Evolutionary conservation across 2,329 filamentous ascomycete genomes (phyloP).

Genomic region (Ceratocystis cubensis): DNA sequence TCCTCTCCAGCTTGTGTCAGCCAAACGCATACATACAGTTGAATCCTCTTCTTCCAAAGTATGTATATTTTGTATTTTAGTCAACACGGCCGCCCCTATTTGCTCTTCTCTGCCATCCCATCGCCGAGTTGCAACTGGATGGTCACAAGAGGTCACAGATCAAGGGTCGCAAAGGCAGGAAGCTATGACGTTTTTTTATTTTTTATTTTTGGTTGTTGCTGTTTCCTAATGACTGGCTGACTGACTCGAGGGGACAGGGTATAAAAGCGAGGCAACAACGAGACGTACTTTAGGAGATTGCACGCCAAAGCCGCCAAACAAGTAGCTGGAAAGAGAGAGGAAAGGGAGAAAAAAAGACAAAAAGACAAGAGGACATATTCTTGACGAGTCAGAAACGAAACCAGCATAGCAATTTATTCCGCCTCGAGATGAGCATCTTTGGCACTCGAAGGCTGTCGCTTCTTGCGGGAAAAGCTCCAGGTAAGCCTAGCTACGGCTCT

Average conservation of each 20-base stretch:
- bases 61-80: too few species aligned
- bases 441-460: conserved; percentile 2
- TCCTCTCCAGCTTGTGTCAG: too few species aligned
- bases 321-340: background rate
- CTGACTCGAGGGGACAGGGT: background rate
- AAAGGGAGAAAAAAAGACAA: background rate
- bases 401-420: background rate
- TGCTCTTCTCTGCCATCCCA: too few species aligned
- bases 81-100: too few species aligned
- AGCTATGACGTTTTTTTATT: background rate
- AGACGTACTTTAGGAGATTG: background rate
- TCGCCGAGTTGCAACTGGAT: too few species aligned
- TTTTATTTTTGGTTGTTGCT: background rate
- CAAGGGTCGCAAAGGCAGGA: background rate
- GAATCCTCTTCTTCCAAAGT: too few species aligned
- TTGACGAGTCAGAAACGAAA: background rate
- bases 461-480: conserved; percentile 1
- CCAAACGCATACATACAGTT: too few species aligned
- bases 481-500: background rate
- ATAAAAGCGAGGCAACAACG: background rate
- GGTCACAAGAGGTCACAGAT: background rate
- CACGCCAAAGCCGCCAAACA: background rate
- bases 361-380: background rate
- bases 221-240: background rate
- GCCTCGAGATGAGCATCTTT: conserved; percentile 1